These are phyloP conservation scores for Saturnispora serradocipensis DNA, from an alignment of 805 yeast species.

Conservation along the genomic window DNA sequence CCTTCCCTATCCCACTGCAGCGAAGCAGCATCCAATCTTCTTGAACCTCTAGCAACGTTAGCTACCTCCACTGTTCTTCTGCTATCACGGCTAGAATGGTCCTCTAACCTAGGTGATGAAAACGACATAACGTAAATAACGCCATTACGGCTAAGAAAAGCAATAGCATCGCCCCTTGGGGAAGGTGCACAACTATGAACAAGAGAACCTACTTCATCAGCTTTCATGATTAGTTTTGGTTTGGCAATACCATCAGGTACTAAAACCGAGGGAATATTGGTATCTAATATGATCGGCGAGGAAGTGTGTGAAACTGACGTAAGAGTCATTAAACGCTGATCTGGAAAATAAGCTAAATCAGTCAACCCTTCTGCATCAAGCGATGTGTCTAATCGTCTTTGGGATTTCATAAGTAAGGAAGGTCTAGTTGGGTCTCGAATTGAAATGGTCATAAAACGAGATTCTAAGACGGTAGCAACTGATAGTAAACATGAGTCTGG, in stretches of 20 bases:
- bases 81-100: slow-evolving; percentile 46
- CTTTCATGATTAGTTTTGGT: slow-evolving; percentile 49
- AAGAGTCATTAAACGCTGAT: slow-evolving; percentile 42
- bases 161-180: slow-evolving; percentile 81
- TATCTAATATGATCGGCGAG: slow-evolving; percentile 59
- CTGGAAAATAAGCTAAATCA: slow-evolving; percentile 63
- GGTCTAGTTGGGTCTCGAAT: slow-evolving; percentile 57
- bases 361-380: slow-evolving; percentile 88
- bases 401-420: slow-evolving; percentile 57
- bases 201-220: slow-evolving; percentile 73
- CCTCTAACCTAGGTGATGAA: slow-evolving; percentile 48
- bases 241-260: slow-evolving; percentile 40
- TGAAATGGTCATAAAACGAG: slow-evolving; percentile 68
- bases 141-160: slow-evolving; percentile 73
- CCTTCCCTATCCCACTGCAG: slow-evolving; percentile 73
- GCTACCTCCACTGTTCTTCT: slow-evolving; percentile 61
- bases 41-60: slow-evolving; percentile 67
- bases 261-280: slow-evolving; percentile 41
- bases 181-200: slow-evolving; percentile 69
- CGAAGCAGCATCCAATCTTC: slow-evolving; percentile 71
- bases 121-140: slow-evolving; percentile 48
- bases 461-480: slow-evolving; percentile 70
- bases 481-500: slow-evolving; percentile 59
- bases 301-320: slow-evolving; percentile 56
- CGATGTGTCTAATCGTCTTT: slow-evolving; percentile 51